These are phyloP conservation scores for Plasmodium relictum DNA, from an alignment of 169 alveolate genomes.

Conservation along the genomic window DNA sequence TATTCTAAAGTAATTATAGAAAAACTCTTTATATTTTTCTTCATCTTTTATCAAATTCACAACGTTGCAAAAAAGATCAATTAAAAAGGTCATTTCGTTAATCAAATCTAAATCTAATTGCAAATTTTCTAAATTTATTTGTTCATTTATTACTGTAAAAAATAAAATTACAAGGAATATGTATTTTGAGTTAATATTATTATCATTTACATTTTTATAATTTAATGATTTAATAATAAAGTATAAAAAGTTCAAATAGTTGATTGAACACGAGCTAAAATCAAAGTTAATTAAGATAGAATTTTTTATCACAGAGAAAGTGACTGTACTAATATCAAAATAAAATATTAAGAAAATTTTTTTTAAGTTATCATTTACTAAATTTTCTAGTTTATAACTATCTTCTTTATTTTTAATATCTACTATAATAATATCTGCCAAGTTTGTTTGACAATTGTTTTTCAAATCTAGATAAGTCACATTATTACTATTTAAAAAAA, in stretches of 20 bases:
- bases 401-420: slow-evolving; percentile 19
- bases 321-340: not conserved
- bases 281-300: slow-evolving; percentile 24
- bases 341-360: slow-evolving; percentile 44
- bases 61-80: slow-evolving; percentile 14
- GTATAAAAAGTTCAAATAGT: slow-evolving; percentile 13
- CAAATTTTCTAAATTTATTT: slow-evolving; percentile 15
- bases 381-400: not conserved
- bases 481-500: slow-evolving; percentile 13
- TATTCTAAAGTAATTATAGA: slow-evolving; percentile 1
- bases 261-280: slow-evolving; percentile 15
- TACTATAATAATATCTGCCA: slow-evolving; percentile 20
- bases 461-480: slow-evolving; percentile 18
- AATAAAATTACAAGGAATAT: slow-evolving; percentile 24
- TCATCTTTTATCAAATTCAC: not conserved
- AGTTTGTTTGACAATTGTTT: not conserved
- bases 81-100: slow-evolving; percentile 9
- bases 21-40: slow-evolving; percentile 35
- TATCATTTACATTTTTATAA: not conserved
- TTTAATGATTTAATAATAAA: not conserved
- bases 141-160: slow-evolving; percentile 36
- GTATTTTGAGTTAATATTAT: slow-evolving; percentile 14
- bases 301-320: not conserved
- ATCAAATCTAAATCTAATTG: slow-evolving; percentile 11
- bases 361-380: not conserved